Base-by-base conservation (phyloP, 2,329 filamentous ascomycete genomes). In the Calonectria henricotiae region DNA sequence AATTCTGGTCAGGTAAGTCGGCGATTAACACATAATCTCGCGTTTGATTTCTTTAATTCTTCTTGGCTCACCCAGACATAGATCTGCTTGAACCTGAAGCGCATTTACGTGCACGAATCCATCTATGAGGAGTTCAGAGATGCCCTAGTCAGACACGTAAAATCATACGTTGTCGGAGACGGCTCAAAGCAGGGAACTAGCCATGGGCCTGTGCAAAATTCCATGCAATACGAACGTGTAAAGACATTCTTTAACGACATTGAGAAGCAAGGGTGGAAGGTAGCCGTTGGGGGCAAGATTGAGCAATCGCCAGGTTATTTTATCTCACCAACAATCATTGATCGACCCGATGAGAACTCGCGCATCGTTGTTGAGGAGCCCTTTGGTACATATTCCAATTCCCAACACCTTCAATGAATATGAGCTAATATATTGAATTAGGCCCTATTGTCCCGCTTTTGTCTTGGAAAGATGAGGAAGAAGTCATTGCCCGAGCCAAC, bases 201-300 rank as follows among this genome's bases (percentile, higher is more conserved):
- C 49, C 85, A 90, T 67, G 88, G 89, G 0, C 91, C 91, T 0
- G 80, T 93, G 2, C 89, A 91, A 70, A 93, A 93, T 80, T 81
- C 85, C 73, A 87, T 90, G 86, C 91, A 93, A 79, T 93, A 86
- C 76, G 87, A 91, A 13, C 86, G 91, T 8, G 77, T 80, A 41
- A 78, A 76, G 68, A 74, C 70, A 0, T 74, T 80, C 70, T 85
- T 92, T 65, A 83, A 84, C 13, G 88, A 90, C 61, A 88, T 87
- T 69, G 85, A 86, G 75, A 83, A 84, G 43, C 73, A 77, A 12
- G 75, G 76, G 0, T 78, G 72, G 86, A 82, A 85, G 39, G 81
- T 88, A n/a, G 86, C 85, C 0, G 69, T 78, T 0, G 81, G 81
- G 3, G 76, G 75, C 12, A 71, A 71, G 25, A 70, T 72, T 17